Base-by-base conservation (phyloP, 495 filamentous ascomycete genomes). In the Parmelia sp. region DNA sequence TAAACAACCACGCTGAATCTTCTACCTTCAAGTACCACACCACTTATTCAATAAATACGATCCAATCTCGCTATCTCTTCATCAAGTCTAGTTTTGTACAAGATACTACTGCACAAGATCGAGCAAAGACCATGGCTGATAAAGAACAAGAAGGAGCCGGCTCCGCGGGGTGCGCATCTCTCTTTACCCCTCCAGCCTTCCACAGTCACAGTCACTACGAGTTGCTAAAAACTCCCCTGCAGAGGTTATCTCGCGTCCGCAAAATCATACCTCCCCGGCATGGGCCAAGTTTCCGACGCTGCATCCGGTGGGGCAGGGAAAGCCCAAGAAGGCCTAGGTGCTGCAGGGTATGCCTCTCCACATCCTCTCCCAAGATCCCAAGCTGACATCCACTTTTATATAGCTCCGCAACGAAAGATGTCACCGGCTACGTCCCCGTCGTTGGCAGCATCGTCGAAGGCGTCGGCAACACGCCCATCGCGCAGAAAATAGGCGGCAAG, bases 361-460 rank as follows among this genome's bases (percentile, higher is more conserved):
- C 1, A 19, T 6, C 3, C 0, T 17, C 0, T 40, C n/a, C n/a
- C n/a, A n/a, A n/a, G n/a, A n/a, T n/a, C n/a, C n/a, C n/a, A n/a
- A n/a, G n/a, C n/a, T n/a, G n/a, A n/a, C n/a, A n/a, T n/a, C n/a
- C n/a, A n/a, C n/a, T n/a, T n/a, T n/a, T n/a, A n/a, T n/a, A 12
- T 56, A 65, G 64, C 14, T 33, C 44, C 29, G 58, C 47, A 27
- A 27, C 61, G 1, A 68, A 63, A 59, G 63, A 68, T 21, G 47
- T 61, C 31, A 68, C 66, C 9, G 40, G 47, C 3, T 53, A 63
- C 21, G 39, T 68, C 7, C 66, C 66, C 29, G 63, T 68, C 0
- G 66, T 68, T 19, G 66, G 66, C 44, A 62, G 66, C 63, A 36
- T 68, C 5, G 63, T 64, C 12, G 63, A 68, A 65, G 66, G 66